Base-by-base conservation (phyloP, 441 rosid genomes). In the Populus tomentosa region DNA sequence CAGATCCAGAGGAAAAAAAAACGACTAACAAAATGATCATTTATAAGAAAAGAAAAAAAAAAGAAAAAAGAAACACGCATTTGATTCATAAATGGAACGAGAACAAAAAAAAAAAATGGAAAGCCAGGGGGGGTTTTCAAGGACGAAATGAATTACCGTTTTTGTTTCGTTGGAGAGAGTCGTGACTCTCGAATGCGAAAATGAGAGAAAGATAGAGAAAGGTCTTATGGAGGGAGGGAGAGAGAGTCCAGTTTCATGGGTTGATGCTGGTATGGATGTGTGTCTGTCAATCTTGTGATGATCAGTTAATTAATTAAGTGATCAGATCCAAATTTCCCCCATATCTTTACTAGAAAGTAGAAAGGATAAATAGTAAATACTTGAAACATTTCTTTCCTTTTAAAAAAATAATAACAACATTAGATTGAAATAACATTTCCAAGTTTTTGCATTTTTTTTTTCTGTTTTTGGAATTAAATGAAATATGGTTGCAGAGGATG, bases 61-160 rank as follows among this genome's bases (percentile, higher is more conserved):
- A n/a, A n/a, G n/a, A 0, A 38, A 9, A 38, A 38, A 10, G 3
- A 42, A 42, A 18, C 30, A 23, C 70, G 32, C 72, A 32, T 59
- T 66, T 14, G 32, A 8, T 1, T 28, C 23, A 56, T 23, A 75
- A 36, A 62, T 21, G 28, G 21, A 70, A 38, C 42, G 42, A 38
- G 42, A 74, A 50, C 7, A 50, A 50, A 64, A 6, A 46, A 56
- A n/a, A n/a, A 32, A 42, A 42, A 73, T 28, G 10, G 64, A 38
- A 40, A 78, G 56, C 35, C 10, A 78, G 79, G 83, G 88, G 90
- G 86, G 42, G 75, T 88, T 84, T 79, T 72, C 80, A 73, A 75
- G 74, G 85, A n/a, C 79, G 74, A 20, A 33, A 28, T 40, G 38
- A 23, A 40, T 65, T 80, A 88, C 88, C 87, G 75, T 83, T 85